Evolutionary conservation across 495 filamentous ascomycete genomes (phyloP).

Genomic region (Penicillium soppii): DNA sequence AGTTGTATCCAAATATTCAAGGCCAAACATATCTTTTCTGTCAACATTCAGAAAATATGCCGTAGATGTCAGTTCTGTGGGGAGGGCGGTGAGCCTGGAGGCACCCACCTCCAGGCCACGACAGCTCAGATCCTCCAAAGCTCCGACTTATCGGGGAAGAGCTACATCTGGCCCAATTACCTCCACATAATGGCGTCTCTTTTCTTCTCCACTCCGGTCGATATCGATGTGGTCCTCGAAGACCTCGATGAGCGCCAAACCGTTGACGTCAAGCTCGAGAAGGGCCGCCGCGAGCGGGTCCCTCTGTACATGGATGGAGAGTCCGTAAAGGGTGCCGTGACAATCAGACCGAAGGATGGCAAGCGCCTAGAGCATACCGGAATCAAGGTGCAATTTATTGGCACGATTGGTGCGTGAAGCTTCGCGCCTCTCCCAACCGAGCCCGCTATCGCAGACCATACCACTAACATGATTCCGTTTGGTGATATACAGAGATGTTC

Average conservation of each 20-base stretch:
- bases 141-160: slow-evolving; percentile 3
- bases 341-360: slow-evolving; percentile 95
- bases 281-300: slow-evolving; percentile 92
- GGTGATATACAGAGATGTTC: slow-evolving; percentile 82
- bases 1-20: not conserved
- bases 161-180: slow-evolving; percentile 8
- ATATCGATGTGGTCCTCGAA: slow-evolving; percentile 97
- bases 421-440: not conserved
- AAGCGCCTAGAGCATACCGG: slow-evolving; percentile 97
- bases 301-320: slow-evolving; percentile 98
- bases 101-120: slow-evolving; percentile 7
- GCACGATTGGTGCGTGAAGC: slow-evolving; percentile 76
- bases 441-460: not conserved
- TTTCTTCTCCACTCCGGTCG: slow-evolving; percentile 96
- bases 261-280: slow-evolving; percentile 97
- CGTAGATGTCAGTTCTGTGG: not conserved
- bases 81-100: slow-evolving; percentile 1
- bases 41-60: too few species aligned
- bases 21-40: too few species aligned
- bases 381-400: slow-evolving; percentile 99
- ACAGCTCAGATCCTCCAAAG: slow-evolving; percentile 8
- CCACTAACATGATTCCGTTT: not conserved
- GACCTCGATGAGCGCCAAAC: slow-evolving; percentile 90
- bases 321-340: slow-evolving; percentile 93
- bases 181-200: slow-evolving; percentile 73